Conservation (phyloP, 805 yeast genomes). For the Saccharomycopsis fermentans region DNA sequence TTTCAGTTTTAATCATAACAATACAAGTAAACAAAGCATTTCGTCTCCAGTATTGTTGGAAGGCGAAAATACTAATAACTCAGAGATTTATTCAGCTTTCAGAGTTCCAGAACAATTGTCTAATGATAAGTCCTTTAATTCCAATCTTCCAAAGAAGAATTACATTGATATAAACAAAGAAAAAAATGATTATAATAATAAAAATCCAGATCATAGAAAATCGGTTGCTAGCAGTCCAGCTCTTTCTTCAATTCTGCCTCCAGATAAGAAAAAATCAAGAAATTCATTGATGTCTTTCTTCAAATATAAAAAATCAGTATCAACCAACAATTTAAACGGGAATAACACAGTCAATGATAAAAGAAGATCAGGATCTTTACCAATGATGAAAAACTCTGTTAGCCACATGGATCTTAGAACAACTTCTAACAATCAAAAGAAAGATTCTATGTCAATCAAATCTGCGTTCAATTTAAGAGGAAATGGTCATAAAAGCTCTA, state of each 20-base stretch:
- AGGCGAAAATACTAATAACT: not conserved
- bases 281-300: slow-evolving; percentile 15
- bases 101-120: not conserved
- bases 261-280: slow-evolving; percentile 5
- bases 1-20: slow-evolving; percentile 8
- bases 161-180: not conserved
- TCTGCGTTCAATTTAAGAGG: slow-evolving; percentile 1
- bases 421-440: slow-evolving; percentile 3
- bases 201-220: not conserved
- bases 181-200: not conserved
- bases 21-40: slow-evolving; percentile 4
- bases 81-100: not conserved
- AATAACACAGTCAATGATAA: not conserved
- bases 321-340: slow-evolving; percentile 10
- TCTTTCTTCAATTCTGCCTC: not conserved
- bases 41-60: slow-evolving; percentile 8
- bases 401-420: slow-evolving; percentile 11
- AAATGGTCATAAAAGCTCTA: not conserved
- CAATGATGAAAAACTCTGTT: slow-evolving; percentile 3
- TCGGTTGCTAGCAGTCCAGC: not conserved
- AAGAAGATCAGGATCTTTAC: not conserved
- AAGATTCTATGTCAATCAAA: slow-evolving; percentile 13
- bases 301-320: slow-evolving; percentile 13
- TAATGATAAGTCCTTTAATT: not conserved
- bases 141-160: not conserved